phyloP scores from a whole-genome alignment of 2,329 filamentous ascomycete species.

The Lanzia echinophila region DNA sequence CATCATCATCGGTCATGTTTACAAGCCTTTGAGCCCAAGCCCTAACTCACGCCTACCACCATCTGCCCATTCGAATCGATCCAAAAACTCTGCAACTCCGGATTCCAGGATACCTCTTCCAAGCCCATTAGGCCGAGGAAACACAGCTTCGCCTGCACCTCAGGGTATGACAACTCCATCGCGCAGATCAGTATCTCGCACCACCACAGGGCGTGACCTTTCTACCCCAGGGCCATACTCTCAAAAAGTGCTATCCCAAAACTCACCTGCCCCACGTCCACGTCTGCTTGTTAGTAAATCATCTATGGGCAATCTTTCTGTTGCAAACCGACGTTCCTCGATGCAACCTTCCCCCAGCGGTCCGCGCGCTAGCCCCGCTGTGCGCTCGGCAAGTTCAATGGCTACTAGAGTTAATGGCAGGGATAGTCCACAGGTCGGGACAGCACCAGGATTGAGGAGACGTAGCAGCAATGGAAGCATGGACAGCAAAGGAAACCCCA shows the following conservation, averaged over 20 bases:
- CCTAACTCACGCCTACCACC: conserved; percentile 24
- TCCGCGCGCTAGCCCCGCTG: conserved; percentile 22
- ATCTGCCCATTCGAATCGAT: conserved; percentile 19
- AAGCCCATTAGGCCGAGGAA: conserved; percentile 25
- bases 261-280: conserved; percentile 37
- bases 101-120: conserved; percentile 30
- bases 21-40: conserved; percentile 49
- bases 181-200: conserved; percentile 24
- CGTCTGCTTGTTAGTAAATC: conserved; percentile 31
- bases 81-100: conserved; percentile 6
- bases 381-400: conserved; percentile 49
- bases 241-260: conserved; percentile 36
- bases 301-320: conserved; percentile 36
- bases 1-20: conserved; percentile 61
- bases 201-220: conserved; percentile 51
- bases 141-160: conserved; percentile 23
- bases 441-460: conserved; percentile 37
- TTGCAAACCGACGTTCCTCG: conserved; percentile 44
- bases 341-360: conserved; percentile 41
- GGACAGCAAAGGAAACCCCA: conserved; percentile 22
- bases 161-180: conserved; percentile 23
- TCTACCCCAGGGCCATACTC: conserved; percentile 45
- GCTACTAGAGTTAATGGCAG: conserved; percentile 40
- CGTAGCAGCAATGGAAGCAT: conserved; percentile 19
- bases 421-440: conserved; percentile 43